A percentile compares a stretch with the other conserved stretches of the same genome.
Evolutionary conservation across 2,329 filamentous ascomycete genomes (phyloP).

Genomic region (Stachybotrys elegans): DNA sequence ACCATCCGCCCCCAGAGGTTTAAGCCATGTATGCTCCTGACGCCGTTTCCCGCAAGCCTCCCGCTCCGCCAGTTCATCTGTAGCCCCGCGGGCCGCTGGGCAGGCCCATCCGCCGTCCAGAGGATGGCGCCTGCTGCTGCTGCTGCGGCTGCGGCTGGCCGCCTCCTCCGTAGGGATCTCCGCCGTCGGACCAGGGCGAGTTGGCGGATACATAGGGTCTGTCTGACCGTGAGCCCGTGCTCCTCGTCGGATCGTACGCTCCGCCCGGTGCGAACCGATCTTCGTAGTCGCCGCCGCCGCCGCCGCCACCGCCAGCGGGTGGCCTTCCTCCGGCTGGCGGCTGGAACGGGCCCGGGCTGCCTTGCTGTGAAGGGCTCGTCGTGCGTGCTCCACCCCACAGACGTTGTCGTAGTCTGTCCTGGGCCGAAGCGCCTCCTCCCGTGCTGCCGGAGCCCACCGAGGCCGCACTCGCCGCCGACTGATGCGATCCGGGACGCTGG

Average conservation of each 20-base stretch:
- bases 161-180: constrained; percentile 30
- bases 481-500: constrained; percentile 70
- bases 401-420: constrained; percentile 76
- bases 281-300: constrained; percentile 32
- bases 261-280: constrained; percentile 42
- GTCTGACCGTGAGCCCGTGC: constrained; percentile 25
- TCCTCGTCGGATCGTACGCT: constrained; percentile 30
- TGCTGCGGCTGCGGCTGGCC: constrained; percentile 27
- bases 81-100: constrained; percentile 41
- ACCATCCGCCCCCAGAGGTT: no score
- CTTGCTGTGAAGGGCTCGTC: constrained; percentile 44
- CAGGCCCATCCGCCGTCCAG: constrained; percentile 32
- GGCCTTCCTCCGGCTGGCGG: constrained; percentile 29
- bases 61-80: constrained; percentile 16
- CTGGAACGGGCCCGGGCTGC: constrained; percentile 39
- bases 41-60: no score
- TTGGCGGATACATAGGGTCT: constrained; percentile 40
- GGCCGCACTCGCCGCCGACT: constrained; percentile 37
- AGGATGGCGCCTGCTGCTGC: constrained; percentile 8
- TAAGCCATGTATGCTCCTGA: no score
- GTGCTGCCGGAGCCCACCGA: constrained; percentile 21
- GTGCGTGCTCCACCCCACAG: constrained; percentile 62
- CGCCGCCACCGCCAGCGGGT: constrained; percentile 25
- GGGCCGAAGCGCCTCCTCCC: constrained; percentile 53
- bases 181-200: constrained; percentile 40